A percentile compares a stretch with the other conserved stretches of the same genome.
Conservation (phyloP, 1,139 yeast species). For the Pichia inconspicua region DNA sequence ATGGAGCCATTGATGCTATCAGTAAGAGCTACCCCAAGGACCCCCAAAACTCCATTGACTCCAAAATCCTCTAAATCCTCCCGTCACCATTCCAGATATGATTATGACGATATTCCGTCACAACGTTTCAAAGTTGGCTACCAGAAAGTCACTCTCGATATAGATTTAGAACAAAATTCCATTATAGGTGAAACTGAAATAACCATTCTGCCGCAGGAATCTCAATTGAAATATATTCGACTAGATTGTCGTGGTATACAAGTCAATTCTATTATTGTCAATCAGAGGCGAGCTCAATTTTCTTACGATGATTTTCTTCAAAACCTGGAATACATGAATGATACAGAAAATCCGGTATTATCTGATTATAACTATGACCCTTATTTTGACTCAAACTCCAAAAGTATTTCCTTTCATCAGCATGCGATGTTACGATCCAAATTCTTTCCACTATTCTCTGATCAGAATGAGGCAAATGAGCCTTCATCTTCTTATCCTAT, state of each 20-base stretch:
- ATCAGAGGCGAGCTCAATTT: slow-evolving; percentile 46
- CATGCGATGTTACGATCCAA: slow-evolving; percentile 60
- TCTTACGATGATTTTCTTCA: slow-evolving; percentile 40
- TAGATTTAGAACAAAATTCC: slow-evolving; percentile 47
- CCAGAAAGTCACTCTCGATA: slow-evolving; percentile 61
- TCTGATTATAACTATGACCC: slow-evolving; percentile 35
- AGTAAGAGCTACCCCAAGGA: slow-evolving; percentile 13
- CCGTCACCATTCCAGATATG: slow-evolving; percentile 22
- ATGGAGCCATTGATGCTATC: slow-evolving; percentile 2
- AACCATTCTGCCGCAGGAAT: slow-evolving; percentile 65
- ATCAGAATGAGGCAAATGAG: slow-evolving; percentile 59
- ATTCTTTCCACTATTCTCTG: slow-evolving; percentile 54
- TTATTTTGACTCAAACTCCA: slow-evolving; percentile 38
- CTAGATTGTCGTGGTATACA: slow-evolving; percentile 78
- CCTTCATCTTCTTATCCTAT: slow-evolving; percentile 32
- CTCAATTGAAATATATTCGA: slow-evolving; percentile 48
- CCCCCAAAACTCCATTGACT: slow-evolving; percentile 26
- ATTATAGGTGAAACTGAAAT: slow-evolving; percentile 77
- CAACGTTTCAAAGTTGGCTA: slow-evolving; percentile 52
- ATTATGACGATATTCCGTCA: slow-evolving; percentile 19
- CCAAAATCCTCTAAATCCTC: slow-evolving; percentile 19
- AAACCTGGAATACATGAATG: slow-evolving; percentile 29
- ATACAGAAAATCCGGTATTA: slow-evolving; percentile 23
- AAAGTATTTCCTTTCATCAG: slow-evolving; percentile 43
- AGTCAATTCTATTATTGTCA: slow-evolving; percentile 57